Conservation (phyloP, 148 eudicot genomes). For the Pouteria glomerata region DNA sequence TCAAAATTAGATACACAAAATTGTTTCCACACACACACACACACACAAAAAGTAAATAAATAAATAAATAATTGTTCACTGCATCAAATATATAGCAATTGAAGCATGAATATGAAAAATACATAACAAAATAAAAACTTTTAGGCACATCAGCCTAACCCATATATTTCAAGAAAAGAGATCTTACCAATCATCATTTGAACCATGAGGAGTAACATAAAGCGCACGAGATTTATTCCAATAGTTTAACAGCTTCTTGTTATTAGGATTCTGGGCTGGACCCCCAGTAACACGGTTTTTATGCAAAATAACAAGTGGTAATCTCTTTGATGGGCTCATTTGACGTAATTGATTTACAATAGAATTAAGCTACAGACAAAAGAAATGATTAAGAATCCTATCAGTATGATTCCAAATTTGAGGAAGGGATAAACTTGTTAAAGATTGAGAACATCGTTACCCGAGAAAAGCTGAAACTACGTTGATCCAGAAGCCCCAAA, state of each 20-base stretch:
- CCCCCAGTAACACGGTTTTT: constrained; percentile 55
- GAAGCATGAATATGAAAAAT: background rate
- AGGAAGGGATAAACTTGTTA: background rate
- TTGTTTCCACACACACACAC: no score
- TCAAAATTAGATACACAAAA: no score
- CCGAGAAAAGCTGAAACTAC: constrained; percentile 46
- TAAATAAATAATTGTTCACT: no score
- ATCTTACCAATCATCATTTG: constrained; percentile 83
- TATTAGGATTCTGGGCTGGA: constrained; percentile 50
- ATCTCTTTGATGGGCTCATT: constrained; percentile 60
- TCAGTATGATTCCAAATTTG: background rate
- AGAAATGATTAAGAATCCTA: background rate
- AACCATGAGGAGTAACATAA: constrained; percentile 76
- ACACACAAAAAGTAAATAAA: no score
- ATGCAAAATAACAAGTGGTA: constrained; percentile 79
- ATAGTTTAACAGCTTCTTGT: constrained; percentile 47
- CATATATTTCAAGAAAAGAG: constrained; percentile 4
- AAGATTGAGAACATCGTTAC: constrained; percentile 19
- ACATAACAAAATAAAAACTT: background rate
- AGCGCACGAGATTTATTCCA: constrained; percentile 73
- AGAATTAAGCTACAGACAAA: constrained; percentile 42
- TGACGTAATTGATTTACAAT: constrained; percentile 53
- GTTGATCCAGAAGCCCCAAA: constrained; percentile 47
- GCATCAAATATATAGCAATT: no score
- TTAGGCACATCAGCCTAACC: background rate